Evolutionary conservation across 352 stramenopile genomes (phyloP), one percentile per base, ranked within the genome.

Genomic region (Pythium periplocum): DNA sequence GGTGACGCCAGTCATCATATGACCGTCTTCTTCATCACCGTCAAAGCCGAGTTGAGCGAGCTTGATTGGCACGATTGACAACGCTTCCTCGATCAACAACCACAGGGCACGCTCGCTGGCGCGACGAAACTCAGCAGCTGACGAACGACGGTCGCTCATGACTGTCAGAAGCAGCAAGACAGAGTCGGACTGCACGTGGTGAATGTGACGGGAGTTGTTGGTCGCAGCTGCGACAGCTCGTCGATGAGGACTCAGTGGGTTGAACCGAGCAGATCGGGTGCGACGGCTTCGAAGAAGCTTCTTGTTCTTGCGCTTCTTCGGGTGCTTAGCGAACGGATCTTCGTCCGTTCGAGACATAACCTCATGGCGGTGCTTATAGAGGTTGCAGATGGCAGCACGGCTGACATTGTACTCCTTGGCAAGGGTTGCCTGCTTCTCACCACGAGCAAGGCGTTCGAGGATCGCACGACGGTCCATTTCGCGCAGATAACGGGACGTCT

Each of bases 351-450:
- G 71, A 4, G 73, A 66, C 6, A 81, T 35, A 0, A 86, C 62
- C 1, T 64, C 51, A 5, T 69, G 55, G 12, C 68, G 70, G 12
- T 83, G 67, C 36, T 83, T 79, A 53, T 69, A 80, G 9, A 87
- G 43, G 39, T 87, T 83, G 52, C 64, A 85, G 46, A 87, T 83
- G 5, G 75, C 69, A 7, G 74, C 64, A 5, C 76, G 74, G 36
- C 69, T 87, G 38, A 83, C 76, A 12, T 62, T 62, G 50, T 74
- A 85, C 32, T 86, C 75, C 48, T 84, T 83, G 40, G 75, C 75
- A 11, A 84, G 63, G 31, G 64, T 56, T 36, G 65, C 69, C 41
- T 84, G 71, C 40, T 71, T 74, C 51, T 84, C 71, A 2, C 73
- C 73, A 1, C 57, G 48, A 4, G 68, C 67, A 9, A 81, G 59